Percentiles rank a stretch among this genome's conserved stretches.
Evolutionary conservation across 176 grass and related monocot species (phyloP).

Genomic region (Elaeis guineensis): DNA sequence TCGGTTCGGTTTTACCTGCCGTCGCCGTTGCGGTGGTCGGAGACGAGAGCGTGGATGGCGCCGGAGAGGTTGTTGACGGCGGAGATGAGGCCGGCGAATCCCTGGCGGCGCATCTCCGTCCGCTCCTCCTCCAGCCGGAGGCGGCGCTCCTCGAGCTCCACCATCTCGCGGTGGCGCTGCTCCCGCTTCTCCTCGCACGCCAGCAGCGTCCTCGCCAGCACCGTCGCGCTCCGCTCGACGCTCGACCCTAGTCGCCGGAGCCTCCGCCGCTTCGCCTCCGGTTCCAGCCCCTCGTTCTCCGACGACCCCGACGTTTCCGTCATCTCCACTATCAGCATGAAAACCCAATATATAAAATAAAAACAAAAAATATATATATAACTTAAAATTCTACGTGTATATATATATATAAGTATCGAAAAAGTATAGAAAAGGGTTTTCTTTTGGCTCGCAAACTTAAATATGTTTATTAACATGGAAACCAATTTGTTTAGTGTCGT

Average conservation of each 20-base stretch:
- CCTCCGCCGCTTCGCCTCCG: slow-evolving; percentile 66
- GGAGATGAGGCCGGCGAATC: slow-evolving; percentile 64
- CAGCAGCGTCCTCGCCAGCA: slow-evolving; percentile 71
- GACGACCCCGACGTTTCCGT: slow-evolving; percentile 59
- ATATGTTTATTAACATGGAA: too few relatives aligned
- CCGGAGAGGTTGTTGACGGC: slow-evolving; percentile 82
- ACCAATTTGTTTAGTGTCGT: too few relatives aligned
- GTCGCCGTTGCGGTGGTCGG: slow-evolving; percentile 74
- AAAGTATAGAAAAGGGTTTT: too few relatives aligned
- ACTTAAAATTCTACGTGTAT: too few relatives aligned
- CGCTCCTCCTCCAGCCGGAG: slow-evolving; percentile 78
- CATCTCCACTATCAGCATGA: slow-evolving; percentile 29
- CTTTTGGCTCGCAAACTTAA: too few relatives aligned
- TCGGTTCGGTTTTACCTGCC: neutral
- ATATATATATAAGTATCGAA: too few relatives aligned
- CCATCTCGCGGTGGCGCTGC: slow-evolving; percentile 73
- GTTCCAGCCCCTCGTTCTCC: slow-evolving; percentile 39
- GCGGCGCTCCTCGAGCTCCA: slow-evolving; percentile 82
- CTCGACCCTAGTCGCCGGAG: slow-evolving; percentile 65
- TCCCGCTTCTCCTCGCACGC: slow-evolving; percentile 93
- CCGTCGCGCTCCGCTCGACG: slow-evolving; percentile 82
- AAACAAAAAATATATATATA: too few relatives aligned
- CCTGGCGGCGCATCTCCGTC: slow-evolving; percentile 78
- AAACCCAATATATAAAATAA: too few relatives aligned
- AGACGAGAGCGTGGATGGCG: slow-evolving; percentile 82